Base-by-base conservation (phyloP, 2,329 filamentous ascomycete genomes). In the Pezizomycotina sp. region DNA sequence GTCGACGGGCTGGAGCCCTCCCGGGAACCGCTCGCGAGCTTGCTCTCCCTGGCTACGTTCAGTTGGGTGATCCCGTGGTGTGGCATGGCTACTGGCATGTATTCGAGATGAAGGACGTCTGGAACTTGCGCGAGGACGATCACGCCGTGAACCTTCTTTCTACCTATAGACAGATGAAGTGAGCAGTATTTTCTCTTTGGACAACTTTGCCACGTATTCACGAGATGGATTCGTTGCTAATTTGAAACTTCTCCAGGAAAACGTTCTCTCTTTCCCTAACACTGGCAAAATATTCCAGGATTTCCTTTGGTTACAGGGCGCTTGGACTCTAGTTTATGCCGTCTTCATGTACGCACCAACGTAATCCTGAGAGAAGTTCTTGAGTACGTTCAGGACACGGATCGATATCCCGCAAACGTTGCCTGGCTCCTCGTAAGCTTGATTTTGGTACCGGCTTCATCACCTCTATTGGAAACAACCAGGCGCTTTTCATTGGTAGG, bases 361-460 rank as follows among this genome's bases (percentile, higher is more conserved):
- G 2, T 98, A 30, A 68, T 98, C 13, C 67, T 98, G 25, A 86
- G 84, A 55, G 77, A 77, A 10, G 95, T 98, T 43, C 64, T 98
- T 18, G 75, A 93, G 56, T 93, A 91, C 52, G 77, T 95, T n/a
- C 83, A 98, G 59, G 64, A 77, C 36, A 83, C 84, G 1, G 65
- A 70, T 1, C 62, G 65, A 3, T 77, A 77, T 1, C 84, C 89
- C 0, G 60, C 68, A 31, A 95, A 89, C 54, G 83, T 92, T 12
- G 74, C 92, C 14, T 98, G 89, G 89, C 72, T 98, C 32, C 92
- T 86, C 51, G 89, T 95, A 29, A 82, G 92, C 29, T 65, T 92
- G 2, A 69, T 98, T 5, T 86, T 25, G 65, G 83, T 25, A 77
- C 84, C 5, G 83, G 89, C 41, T 66, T 79, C 25, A 61, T 89